Conservation (phyloP, 2,329 filamentous ascomycete species). For the Pseudocercospora fuligena region DNA sequence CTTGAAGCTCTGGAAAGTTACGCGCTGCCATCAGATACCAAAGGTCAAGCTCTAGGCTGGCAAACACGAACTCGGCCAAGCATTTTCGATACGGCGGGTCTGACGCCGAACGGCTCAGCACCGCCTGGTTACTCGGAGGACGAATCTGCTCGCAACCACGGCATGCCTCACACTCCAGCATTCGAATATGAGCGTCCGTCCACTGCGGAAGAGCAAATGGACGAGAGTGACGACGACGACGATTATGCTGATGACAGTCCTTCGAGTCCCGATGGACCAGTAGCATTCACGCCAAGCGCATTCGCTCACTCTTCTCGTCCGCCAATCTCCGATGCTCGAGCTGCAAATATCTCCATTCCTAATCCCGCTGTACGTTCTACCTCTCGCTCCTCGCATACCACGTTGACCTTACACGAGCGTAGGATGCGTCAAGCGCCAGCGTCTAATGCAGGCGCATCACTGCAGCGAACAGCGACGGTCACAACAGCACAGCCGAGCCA, state of each 20-base stretch:
- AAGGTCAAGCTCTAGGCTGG: conserved; percentile 31
- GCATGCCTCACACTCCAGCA: conserved; percentile 25
- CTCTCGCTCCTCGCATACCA: conserved; percentile 21
- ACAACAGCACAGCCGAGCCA: conserved; percentile 14
- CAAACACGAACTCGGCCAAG: conserved; percentile 24
- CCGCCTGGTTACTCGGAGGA: conserved; percentile 39
- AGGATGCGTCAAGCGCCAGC: conserved; percentile 19
- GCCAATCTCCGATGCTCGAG: conserved; percentile 13
- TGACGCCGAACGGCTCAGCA: conserved; percentile 28
- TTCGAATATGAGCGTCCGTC: conserved; percentile 30
- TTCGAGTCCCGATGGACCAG: not conserved
- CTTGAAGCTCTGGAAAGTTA: conserved; percentile 83
- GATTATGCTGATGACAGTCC: conserved; percentile 30
- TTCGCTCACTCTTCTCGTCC: conserved; percentile 28
- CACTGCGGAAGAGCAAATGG: conserved; percentile 34
- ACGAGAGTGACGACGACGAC: conserved; percentile 35
- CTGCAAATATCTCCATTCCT: not conserved
- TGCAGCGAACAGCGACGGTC: conserved; percentile 10
- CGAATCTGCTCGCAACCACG: conserved; percentile 26
- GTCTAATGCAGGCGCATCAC: conserved; percentile 1
- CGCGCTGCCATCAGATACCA: conserved; percentile 38
- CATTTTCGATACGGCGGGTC: conserved; percentile 30
- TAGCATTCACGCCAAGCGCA: conserved; percentile 22
- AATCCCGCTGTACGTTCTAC: conserved; percentile 23
- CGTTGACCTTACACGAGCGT: conserved; percentile 30